Evolutionary conservation across 306 rosid species (phyloP), one percentile per base, ranked within the genome.

Genomic region (Ochetophila trinervis): DNA sequence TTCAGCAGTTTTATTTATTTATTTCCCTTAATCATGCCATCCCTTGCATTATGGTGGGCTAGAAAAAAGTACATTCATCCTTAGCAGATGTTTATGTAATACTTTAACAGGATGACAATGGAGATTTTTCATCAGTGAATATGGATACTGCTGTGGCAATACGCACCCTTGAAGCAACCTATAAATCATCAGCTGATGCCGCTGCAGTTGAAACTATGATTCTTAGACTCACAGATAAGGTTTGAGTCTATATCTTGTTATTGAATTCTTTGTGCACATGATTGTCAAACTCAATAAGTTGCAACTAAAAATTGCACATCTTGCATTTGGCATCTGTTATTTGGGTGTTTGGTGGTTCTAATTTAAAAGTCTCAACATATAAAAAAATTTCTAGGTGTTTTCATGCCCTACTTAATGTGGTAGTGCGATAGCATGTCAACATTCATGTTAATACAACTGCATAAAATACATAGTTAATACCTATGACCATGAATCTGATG

Each of bases 111-210:
- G 99, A 94, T 27, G 97, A 90, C 74, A 87, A 90, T 63, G 98
- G 97, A 11, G 97, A 90, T 73, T 90, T 90, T 74, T 90, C 99
- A 70, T 73, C 99, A 0, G 99, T 94, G 70, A 94, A 94, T 78
- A 94, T 94, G 99, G 99, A 94, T 76, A 94, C 99, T 23, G 97
- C 99, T 59, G 99, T 94, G 66, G 99, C 99, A 44, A 94, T 94
- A 67, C 96, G 97, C 61, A 94, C 99, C 50, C 96, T 94, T 60
- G 97, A 94, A 84, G 97, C 99, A 35, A 94, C 99, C 48, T 94
- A 86, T 68, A 90, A 90, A 80, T 78, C 99, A 75, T 94, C 99
- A 23, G 90, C 90, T 23, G 99, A 90, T 78, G 97, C 99, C 56
- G 88, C 84, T 75, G 83, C 99, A 2, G 96, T 85, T 75, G 99